Percentiles rank a stretch among this genome's conserved stretches.
These are phyloP conservation scores for Pythium vanterpoolii DNA, from an alignment of 352 stramenopile species.

Conservation along the genomic window DNA sequence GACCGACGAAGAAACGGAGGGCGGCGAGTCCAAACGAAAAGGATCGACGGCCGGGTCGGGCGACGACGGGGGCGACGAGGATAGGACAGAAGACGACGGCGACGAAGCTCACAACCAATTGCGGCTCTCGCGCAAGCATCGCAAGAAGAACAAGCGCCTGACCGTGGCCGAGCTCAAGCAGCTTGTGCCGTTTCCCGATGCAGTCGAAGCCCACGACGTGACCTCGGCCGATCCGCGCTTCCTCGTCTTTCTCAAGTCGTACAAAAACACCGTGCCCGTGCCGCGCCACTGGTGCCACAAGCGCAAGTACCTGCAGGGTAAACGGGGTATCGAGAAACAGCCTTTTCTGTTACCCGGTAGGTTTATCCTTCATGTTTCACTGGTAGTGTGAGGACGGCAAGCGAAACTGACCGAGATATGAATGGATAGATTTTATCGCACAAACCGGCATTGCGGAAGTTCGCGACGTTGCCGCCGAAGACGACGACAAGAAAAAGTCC, in stretches of 20 bases:
- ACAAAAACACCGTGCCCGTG: conserved; percentile 95
- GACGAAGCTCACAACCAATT: conserved; percentile 37
- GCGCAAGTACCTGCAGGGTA: conserved; percentile 98
- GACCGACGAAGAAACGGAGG: conserved; percentile 37
- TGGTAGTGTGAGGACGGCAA: not conserved
- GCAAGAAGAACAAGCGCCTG: conserved; percentile 92
- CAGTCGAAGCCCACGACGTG: conserved; percentile 97
- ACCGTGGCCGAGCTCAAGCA: conserved; percentile 97
- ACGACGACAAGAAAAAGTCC: conserved; percentile 89
- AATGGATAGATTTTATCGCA: conserved; percentile 91
- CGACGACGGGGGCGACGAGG: conserved; percentile 20
- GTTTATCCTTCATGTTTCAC: not conserved
- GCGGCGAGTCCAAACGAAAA: conserved; percentile 9
- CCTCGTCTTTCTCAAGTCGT: conserved; percentile 95
- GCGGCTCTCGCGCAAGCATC: conserved; percentile 88
- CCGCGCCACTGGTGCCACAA: conserved; percentile 97
- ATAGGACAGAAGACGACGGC: conserved; percentile 11
- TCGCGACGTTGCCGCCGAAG: conserved; percentile 62
- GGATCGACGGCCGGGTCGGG: conserved; percentile 5
- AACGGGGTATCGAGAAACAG: conserved; percentile 95
- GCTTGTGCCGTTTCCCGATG: conserved; percentile 88
- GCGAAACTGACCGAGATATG: not conserved
- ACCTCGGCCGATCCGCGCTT: conserved; percentile 94
- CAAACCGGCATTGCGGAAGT: conserved; percentile 92
- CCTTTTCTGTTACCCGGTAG: conserved; percentile 89